These are phyloP conservation scores for Plectranthus barbatus DNA, from an alignment of 257 asterid species.

Conservation along the genomic window DNA sequence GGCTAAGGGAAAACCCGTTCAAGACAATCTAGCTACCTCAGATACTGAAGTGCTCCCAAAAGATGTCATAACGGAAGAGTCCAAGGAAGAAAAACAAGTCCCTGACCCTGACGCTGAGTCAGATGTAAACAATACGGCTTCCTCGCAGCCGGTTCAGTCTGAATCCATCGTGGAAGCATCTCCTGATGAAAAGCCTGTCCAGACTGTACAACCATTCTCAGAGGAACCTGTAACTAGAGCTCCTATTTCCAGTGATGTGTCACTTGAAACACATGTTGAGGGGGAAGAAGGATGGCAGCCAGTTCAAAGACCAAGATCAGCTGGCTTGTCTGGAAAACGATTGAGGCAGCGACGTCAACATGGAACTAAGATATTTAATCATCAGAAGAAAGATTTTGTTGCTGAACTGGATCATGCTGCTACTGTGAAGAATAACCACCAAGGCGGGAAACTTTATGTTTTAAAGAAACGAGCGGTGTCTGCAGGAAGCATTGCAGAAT, in stretches of 20 bases:
- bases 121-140: conserved; percentile 18
- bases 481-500: conserved; percentile 69
- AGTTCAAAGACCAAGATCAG: conserved; percentile 82
- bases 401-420: conserved; percentile 55
- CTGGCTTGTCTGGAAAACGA: conserved; percentile 60
- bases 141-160: conserved; percentile 31
- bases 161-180: conserved; percentile 30
- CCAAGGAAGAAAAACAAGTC: conserved; percentile 40
- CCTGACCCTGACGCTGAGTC: conserved; percentile 34
- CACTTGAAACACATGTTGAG: conserved; percentile 57
- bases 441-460: conserved; percentile 52
- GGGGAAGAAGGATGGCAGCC: conserved; percentile 99
- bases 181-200: conserved; percentile 27
- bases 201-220: conserved; percentile 28
- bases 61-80: conserved; percentile 29
- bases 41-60: conserved; percentile 38
- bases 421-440: conserved; percentile 52
- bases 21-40: conserved; percentile 37
- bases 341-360: conserved; percentile 69
- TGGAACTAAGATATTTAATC: conserved; percentile 42
- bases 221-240: conserved; percentile 28
- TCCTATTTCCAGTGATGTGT: conserved; percentile 28
- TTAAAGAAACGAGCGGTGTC: conserved; percentile 53
- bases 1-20: conserved; percentile 66
- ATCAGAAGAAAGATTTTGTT: conserved; percentile 62